Evolutionary conservation across 2,329 filamentous ascomycete genomes (phyloP), one percentile per base, ranked within the genome.

Genomic region (Aureobasidium lini): DNA sequence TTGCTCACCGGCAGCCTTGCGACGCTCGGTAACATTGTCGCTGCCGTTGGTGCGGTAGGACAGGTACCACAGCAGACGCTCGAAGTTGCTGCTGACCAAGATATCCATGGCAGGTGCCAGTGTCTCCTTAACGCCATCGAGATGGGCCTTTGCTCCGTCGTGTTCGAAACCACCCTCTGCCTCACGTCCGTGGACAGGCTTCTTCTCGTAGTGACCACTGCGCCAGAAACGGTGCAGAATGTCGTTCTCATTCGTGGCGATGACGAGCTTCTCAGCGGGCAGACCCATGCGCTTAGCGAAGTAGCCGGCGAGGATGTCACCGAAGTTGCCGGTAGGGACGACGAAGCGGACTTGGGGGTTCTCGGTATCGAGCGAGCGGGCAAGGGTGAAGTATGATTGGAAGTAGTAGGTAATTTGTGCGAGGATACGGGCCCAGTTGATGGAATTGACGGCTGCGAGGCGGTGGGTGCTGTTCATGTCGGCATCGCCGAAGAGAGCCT

Each of bases 401-500:
- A 96, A 95, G 80, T 96, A 99, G 81, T 96, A 97, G 62, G 90
- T 90, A 64, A 95, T 96, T 77, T 99, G 94, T 11, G 94, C 93
- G 39, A 99, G 82, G 66, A 99, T 97, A 66, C 94, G 83, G 1
- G 92, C 89, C 83, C 88, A 96, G 77, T 97, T 97, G 77, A 97
- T 97, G 47, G 89, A 94, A 79, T 97, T 97, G 66, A 97, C 90
- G 44, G 94, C 93, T 42, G 89, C 93, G 44, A 97, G 86, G 66
- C 90, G 90, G 69, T 93, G 84, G 1, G 83, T 85, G 66, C 82
- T 78, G 79, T 97, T 97, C 71, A 89, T 88, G 59, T 91, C 85
- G 2, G 87, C 79, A 68, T 99, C 93, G 63, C 85, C 86, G 71
- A 97, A 96, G 52, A 99, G 82, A 1, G 89, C 86, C 77, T 99